Base-by-base conservation (phyloP, 208 protist genomes). In the Borovskyia barvae region DNA sequence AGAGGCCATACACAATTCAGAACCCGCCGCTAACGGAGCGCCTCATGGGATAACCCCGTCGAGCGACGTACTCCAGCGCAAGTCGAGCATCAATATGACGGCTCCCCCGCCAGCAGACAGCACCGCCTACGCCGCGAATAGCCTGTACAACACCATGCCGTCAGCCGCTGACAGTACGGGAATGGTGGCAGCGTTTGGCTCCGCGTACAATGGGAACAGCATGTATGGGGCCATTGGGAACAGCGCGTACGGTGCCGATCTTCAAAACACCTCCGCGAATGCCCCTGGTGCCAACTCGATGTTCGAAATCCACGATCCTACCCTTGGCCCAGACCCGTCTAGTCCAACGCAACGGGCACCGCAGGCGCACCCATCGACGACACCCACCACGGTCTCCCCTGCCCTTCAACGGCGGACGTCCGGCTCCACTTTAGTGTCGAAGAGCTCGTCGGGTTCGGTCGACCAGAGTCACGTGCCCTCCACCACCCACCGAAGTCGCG, bases 401-500 rank as follows among this genome's bases (percentile, higher is more conserved):
- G 41, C 22, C 1, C 17, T 28, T n/a, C 50, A 56, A 42, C 32
- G 15, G 5, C 37, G 33, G 15, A 24, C 24, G 26, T 37, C 47
- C 5, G 30, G 30, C 33, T n/a, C 45, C 20, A 32, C 28, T 36
- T 40, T 24, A 5, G 7, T 46, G 2, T 3, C 65, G 19, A 49
- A 25, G 30, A n/a, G 1, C 26, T 53, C 48, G 15, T 14, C 6
- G 2, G 0, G 14, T 12, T 22, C 15, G 22, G 1, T 9, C 11
- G 42, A 41, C 12, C 1, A 0, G 11, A n/a, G 5, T 2, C 22
- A 6, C 20, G 39, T 28, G 0, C 15, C 29, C 17, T 20, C 32
- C 9, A 55, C 15, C 35, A 55, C 46, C 24, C 47, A 61, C 59
- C 59, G 52, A 33, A 67, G 52, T 30, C 67, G 67, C 26, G 67